Percentiles rank a stretch among this genome's conserved stretches.
Conservation (phyloP, 2,329 filamentous ascomycete species). For the Colletotrichum destructivum region DNA sequence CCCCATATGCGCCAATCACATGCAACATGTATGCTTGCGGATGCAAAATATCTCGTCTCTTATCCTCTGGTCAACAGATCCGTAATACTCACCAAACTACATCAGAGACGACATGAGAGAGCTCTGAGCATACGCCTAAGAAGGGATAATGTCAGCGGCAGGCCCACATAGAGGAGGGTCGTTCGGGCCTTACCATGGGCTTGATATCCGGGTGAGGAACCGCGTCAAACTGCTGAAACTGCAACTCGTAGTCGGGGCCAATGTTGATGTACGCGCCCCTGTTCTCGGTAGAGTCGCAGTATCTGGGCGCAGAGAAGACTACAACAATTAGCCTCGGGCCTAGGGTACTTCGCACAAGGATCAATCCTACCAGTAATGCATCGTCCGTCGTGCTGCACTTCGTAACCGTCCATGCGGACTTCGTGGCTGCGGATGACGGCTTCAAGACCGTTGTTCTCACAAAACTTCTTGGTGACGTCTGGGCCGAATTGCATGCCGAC, state of each 20-base stretch:
- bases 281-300: slow-evolving; percentile 98
- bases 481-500: slow-evolving; percentile 98
- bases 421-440: slow-evolving; percentile 98
- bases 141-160: slow-evolving; percentile 47
- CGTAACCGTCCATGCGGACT: slow-evolving; percentile 99
- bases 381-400: slow-evolving; percentile 94
- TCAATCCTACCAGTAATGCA: slow-evolving; percentile 86
- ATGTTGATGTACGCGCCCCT: slow-evolving; percentile 99
- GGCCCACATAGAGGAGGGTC: slow-evolving; percentile 24
- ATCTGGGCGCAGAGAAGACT: slow-evolving; percentile 98
- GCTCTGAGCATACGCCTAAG: slow-evolving; percentile 85
- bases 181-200: slow-evolving; percentile 78
- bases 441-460: slow-evolving; percentile 93
- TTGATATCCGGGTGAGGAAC: slow-evolving; percentile 96
- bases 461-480: slow-evolving; percentile 96
- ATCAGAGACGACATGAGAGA: slow-evolving; percentile 85
- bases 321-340: slow-evolving; percentile 47
- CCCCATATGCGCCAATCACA: slow-evolving; percentile 39
- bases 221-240: slow-evolving; percentile 94
- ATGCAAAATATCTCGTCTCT: slow-evolving; percentile 36
- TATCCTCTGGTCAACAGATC: slow-evolving; percentile 16
- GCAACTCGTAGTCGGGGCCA: slow-evolving; percentile 89
- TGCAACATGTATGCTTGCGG: slow-evolving; percentile 41
- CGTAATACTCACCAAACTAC: slow-evolving; percentile 55
- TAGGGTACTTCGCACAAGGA: not conserved